Base-by-base conservation (phyloP, 2,329 filamentous ascomycete species). In the Fusarium sublunatum region DNA sequence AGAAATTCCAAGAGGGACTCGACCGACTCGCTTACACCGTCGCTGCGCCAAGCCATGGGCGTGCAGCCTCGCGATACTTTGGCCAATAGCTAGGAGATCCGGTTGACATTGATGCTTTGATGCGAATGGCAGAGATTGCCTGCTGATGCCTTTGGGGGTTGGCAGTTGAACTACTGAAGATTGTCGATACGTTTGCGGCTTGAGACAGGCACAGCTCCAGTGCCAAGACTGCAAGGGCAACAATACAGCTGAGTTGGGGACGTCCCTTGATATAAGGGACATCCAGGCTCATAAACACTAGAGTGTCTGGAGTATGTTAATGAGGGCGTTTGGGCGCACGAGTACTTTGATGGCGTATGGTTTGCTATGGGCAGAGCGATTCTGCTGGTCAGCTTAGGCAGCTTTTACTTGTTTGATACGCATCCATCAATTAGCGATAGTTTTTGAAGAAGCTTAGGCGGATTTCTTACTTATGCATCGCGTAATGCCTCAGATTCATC, bases 41-140 rank as follows among this genome's bases (percentile, higher is more conserved):
- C 68, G 3, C 50, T 70, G n/a, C 59, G 62, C 10, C 64, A 70
- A 49, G 68, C 64, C 9, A 64, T 64, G 53, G 62, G 62, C n/a
- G 60, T 65, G 6, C 44, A 55, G 8, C 64, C 67, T 19, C 64
- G 57, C 36, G 68, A 71, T 34, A 41, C 45, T 5, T 15, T 70
- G 8, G 50, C 64, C 22, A 70, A 66, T 53, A 56, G 46, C 13
- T 65, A 59, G 41, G n/a, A 24, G 31, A 44, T 32, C 28, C 8
- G 40, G 36, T 32, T 22, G 13, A 24, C 35, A 34, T 32, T 22
- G 13, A 24, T 31, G 19, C 9, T 29, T 36, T 32, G 43, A 25
- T 26, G 7, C 35, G 6, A 22, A 35, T 26, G 55, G 24, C 13
- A 24, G 38, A 24, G 15, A 10, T 38, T 38, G 19, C 19, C 35